Evolutionary conservation across 2,329 filamentous ascomycete species (phyloP).

Genomic region (Fusarium sp.): DNA sequence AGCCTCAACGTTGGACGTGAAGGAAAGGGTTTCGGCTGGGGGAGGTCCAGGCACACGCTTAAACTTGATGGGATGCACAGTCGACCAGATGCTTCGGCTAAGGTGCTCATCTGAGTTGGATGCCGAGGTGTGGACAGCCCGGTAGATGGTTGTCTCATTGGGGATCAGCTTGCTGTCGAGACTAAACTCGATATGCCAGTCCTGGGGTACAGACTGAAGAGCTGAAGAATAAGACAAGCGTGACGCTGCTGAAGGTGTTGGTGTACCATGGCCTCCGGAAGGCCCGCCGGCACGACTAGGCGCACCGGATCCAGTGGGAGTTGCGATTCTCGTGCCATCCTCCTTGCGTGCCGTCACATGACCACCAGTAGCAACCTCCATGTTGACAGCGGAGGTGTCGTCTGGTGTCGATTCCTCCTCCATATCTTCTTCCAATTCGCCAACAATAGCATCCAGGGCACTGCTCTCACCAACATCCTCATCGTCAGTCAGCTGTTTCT

Average conservation of each 20-base stretch:
- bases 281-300: constrained; percentile 56
- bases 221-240: constrained; percentile 87
- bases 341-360: constrained; percentile 93
- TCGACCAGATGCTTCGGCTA: constrained; percentile 87
- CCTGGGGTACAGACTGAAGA: constrained; percentile 82
- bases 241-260: constrained; percentile 65
- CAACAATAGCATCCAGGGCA: constrained; percentile 87
- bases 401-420: constrained; percentile 73
- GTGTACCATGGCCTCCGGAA: constrained; percentile 56
- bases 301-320: constrained; percentile 73
- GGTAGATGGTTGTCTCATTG: constrained; percentile 95
- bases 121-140: constrained; percentile 81
- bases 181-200: constrained; percentile 98
- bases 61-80: constrained; percentile 92
- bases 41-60: constrained; percentile 86
- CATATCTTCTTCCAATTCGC: constrained; percentile 88
- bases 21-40: constrained; percentile 75
- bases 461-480: constrained; percentile 74
- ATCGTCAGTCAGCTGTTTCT: constrained; percentile 82
- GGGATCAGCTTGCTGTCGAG: constrained; percentile 85
- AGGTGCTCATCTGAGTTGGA: constrained; percentile 70
- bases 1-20: constrained; percentile 61
- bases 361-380: constrained; percentile 87
- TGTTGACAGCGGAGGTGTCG: constrained; percentile 85
- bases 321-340: constrained; percentile 87